These are phyloP conservation scores for Solanum boliviense DNA, from an alignment of 257 asterid genomes.

Conservation along the genomic window DNA sequence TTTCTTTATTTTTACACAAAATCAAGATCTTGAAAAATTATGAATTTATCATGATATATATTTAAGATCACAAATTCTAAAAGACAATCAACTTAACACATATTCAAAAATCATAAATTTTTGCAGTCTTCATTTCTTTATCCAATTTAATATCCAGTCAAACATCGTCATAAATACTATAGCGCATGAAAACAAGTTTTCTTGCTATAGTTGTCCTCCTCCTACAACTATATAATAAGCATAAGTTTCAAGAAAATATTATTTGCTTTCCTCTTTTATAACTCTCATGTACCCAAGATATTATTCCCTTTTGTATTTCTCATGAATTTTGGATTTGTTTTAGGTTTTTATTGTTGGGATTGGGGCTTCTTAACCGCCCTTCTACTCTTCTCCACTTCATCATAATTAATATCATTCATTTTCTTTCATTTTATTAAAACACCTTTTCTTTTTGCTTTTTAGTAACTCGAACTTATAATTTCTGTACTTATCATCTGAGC, in stretches of 20 bases:
- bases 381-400: constrained; percentile 52
- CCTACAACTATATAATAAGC: background rate
- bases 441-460: background rate
- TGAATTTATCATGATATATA: background rate
- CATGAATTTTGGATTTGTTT: constrained; percentile 75
- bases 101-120: background rate
- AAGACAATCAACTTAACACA: too few species aligned
- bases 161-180: background rate
- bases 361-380: constrained; percentile 84
- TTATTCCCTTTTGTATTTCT: constrained; percentile 29
- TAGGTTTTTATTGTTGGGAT: constrained; percentile 85
- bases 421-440: too few species aligned
- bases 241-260: background rate
- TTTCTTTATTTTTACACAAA: background rate
- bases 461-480: background rate
- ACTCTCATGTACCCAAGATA: background rate
- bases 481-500: background rate
- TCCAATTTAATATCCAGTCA: background rate
- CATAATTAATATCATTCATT: background rate
- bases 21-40: background rate
- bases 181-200: background rate
- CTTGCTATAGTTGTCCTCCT: background rate
- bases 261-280: background rate
- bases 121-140: background rate
- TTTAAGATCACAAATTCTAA: too few species aligned